phyloP scores from a whole-genome alignment of 148 eudicot genomes.

The Pharnaceum exiguum region DNA sequence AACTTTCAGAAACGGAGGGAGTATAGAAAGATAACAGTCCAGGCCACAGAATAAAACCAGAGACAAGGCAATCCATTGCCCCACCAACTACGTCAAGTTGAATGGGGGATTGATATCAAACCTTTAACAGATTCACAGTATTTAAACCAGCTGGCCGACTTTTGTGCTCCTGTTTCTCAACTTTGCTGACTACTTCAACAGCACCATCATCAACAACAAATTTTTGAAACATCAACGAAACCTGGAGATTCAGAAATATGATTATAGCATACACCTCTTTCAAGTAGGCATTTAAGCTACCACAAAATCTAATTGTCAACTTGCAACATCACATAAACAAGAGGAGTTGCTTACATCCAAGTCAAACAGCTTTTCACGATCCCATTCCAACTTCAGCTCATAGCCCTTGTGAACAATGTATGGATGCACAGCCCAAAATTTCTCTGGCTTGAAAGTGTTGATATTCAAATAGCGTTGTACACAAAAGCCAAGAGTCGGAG shows the following conservation, averaged over 20 bases:
- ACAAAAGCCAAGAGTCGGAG: conserved; percentile 98
- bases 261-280: background rate
- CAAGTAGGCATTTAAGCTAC: conserved; percentile 4
- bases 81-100: too few species aligned
- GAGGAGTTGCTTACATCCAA: conserved; percentile 45
- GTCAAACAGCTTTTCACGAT: conserved; percentile 79
- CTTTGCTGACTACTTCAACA: conserved; percentile 52
- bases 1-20: too few species aligned
- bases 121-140: conserved; percentile 95
- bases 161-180: conserved; percentile 82
- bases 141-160: conserved; percentile 91
- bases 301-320: background rate
- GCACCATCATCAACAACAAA: conserved; percentile 67
- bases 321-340: background rate
- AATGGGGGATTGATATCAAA: too few species aligned
- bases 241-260: conserved; percentile 32
- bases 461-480: conserved; percentile 91
- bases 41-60: too few species aligned
- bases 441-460: conserved; percentile 80
- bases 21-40: too few species aligned
- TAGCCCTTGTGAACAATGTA: conserved; percentile 64
- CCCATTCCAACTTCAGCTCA: conserved; percentile 92
- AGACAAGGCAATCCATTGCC: too few species aligned
- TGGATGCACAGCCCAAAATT: conserved; percentile 80
- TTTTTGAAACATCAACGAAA: conserved; percentile 66